Conservation (phyloP, 169 alveolate species). For the Neospora caninum region DNA sequence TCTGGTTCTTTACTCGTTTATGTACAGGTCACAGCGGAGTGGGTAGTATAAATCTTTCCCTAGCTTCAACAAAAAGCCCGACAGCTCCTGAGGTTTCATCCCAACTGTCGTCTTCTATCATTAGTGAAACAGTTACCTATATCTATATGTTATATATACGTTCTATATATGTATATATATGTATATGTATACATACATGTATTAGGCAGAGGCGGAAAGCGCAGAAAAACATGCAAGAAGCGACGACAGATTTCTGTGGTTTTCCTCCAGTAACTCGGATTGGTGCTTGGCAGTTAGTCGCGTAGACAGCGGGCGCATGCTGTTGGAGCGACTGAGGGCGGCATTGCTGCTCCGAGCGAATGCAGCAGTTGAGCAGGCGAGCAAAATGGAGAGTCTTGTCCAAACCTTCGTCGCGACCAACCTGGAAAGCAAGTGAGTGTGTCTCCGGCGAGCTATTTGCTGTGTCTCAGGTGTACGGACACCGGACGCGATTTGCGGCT, state of each 20-base stretch:
- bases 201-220: too few species aligned
- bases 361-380: conserved; percentile 50
- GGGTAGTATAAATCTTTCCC: too few species aligned
- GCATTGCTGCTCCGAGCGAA: conserved; percentile 57
- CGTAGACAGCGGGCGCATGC: conserved; percentile 60
- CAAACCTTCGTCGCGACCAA: conserved; percentile 3
- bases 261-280: conserved; percentile 36
- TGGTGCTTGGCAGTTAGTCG: conserved; percentile 58
- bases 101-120: too few species aligned
- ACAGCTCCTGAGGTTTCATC: too few species aligned
- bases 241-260: not conserved
- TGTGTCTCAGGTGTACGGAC: not conserved
- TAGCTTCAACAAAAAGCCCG: too few species aligned
- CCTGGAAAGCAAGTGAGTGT: conserved; percentile 28
- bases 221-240: too few species aligned
- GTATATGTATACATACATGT: too few species aligned
- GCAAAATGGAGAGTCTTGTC: not conserved
- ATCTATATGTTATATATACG: not conserved
- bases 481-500: too few species aligned
- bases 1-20: not conserved
- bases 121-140: too few species aligned
- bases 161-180: not conserved
- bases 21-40: too few species aligned
- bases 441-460: not conserved
- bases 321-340: conserved; percentile 64